Evolutionary conservation across 2,329 filamentous ascomycete genomes (phyloP), one percentile per base, ranked within the genome.

Genomic region (Colletotrichum magnum): DNA sequence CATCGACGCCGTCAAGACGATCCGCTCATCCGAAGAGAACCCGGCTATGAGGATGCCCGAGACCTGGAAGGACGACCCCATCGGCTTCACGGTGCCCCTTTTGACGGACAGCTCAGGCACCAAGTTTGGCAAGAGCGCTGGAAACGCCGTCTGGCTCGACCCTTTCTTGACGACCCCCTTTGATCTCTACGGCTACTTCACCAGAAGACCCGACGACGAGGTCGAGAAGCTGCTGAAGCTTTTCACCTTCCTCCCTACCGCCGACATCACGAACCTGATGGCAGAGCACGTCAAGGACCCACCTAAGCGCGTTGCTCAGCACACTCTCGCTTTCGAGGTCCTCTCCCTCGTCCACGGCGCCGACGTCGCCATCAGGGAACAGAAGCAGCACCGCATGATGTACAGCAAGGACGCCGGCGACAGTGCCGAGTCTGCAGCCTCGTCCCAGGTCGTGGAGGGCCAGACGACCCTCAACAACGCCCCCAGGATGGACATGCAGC

Each of bases 61-160:
- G 1, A 81, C 79, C 41, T 80, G 83, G 73, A 75, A 83, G 5
- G 79, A 89, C 73, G 85, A 86, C 16, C 94, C 95, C 0, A 88
- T 95, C 70, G 96, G 96, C 7, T 92, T 99, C 73, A 98, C 96
- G 0, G 94, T 95, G 1, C 96, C 96, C 0, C 88, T 99, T 2
- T 84, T 99, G 45, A 97, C 94, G 0, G 95, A 95, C 60, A 86
- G 93, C 1, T 89, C 93, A 0, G 96, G 96, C 18, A 90, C 89
- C 77, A 99, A 99, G 80, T 95, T 98, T 74, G 96, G 96, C 59
- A 99, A 99, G 83, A 97, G 92, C 71, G 93, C 94, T 2, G 95
- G 95, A 28, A 98, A 98, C 78, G 95, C 95, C 2, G 82, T 99
- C 43, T 99, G 96, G 96, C 87, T 99, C 3, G 94, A 98, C 78